A percentile compares a stretch with the other conserved stretches of the same genome.
Evolutionary conservation across 2,329 filamentous ascomycete genomes (phyloP).

Genomic region (Chaetothyriales sp.): DNA sequence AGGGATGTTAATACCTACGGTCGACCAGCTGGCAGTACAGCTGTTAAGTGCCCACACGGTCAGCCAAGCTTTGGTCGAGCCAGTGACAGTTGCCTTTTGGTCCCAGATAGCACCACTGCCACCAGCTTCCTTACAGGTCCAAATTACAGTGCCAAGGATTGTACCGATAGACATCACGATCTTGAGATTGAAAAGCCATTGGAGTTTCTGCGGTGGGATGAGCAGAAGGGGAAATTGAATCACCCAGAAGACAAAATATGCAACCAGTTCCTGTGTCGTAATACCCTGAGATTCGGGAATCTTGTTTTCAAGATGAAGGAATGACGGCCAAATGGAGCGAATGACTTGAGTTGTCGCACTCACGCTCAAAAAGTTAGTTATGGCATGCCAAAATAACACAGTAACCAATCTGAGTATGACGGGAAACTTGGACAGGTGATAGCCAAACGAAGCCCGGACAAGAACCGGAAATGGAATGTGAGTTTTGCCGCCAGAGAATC

Average conservation of each 20-base stretch:
- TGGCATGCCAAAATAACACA: conserved; percentile 39
- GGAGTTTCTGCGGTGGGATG: conserved; percentile 29
- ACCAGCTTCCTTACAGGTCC: conserved; percentile 45
- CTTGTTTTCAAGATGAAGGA: conserved; percentile 28
- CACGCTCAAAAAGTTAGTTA: conserved; percentile 33
- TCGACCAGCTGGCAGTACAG: too few relatives aligned
- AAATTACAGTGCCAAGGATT: conserved; percentile 49
- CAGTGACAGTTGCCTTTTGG: conserved; percentile 33
- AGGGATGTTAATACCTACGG: conserved; percentile 39
- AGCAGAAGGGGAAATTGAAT: conserved; percentile 31
- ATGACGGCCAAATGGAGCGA: conserved; percentile 39
- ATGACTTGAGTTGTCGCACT: conserved; percentile 35
- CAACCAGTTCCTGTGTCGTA: conserved; percentile 32
- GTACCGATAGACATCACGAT: conserved; percentile 40
- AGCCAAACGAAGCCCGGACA: conserved; percentile 42
- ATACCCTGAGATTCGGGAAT: conserved; percentile 32
- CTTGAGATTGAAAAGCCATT: conserved; percentile 27
- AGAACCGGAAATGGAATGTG: conserved; percentile 45
- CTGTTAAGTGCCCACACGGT: conserved; percentile 24
- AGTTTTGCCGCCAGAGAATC: conserved; percentile 38
- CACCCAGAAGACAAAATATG: conserved; percentile 33
- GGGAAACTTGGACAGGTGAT: too few relatives aligned
- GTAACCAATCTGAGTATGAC: conserved; percentile 41
- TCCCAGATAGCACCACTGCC: conserved; percentile 37
- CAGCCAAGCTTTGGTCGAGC: conserved; percentile 12